Conservation (phyloP, 768 basidiomycete species). For the Phlebiopsis flavidoalba region DNA sequence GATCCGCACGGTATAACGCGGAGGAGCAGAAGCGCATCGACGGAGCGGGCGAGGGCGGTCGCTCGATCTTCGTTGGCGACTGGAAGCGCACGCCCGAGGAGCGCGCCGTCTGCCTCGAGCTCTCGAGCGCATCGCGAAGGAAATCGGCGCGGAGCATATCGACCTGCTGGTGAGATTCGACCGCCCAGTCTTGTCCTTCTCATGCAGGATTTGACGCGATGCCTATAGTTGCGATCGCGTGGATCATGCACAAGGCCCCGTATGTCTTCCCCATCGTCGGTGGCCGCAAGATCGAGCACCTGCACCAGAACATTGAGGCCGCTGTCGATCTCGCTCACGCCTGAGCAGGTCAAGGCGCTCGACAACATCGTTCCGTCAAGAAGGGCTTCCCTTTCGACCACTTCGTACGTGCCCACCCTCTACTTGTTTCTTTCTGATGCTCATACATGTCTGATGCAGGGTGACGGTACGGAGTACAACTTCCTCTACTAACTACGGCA, state of each 20-base stretch:
- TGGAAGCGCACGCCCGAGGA: slow-evolving; percentile 46
- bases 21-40: slow-evolving; percentile 25
- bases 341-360: slow-evolving; percentile 38
- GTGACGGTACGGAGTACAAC: slow-evolving; percentile 17
- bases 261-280: slow-evolving; percentile 47
- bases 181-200: not conserved
- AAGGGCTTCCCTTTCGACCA: slow-evolving; percentile 33
- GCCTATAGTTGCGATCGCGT: slow-evolving; percentile 40
- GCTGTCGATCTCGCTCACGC: slow-evolving; percentile 35
- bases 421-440: not conserved
- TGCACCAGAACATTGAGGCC: slow-evolving; percentile 44
- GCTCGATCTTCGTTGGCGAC: slow-evolving; percentile 5
- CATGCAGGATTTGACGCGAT: slow-evolving; percentile 8
- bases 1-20: slow-evolving; percentile 29
- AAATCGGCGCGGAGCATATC: slow-evolving; percentile 30
- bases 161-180: not conserved
- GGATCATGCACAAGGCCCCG: slow-evolving; percentile 44
- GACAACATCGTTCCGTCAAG: slow-evolving; percentile 36
- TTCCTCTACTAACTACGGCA: slow-evolving; percentile 9
- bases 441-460: slow-evolving; percentile 10
- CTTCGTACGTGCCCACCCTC: slow-evolving; percentile 22
- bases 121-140: slow-evolving; percentile 44
- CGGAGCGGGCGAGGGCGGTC: slow-evolving; percentile 27
- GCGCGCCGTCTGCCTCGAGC: slow-evolving; percentile 31
- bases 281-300: slow-evolving; percentile 44